Evolutionary conservation across 257 asterid species (phyloP).

Genomic region (Leonotis leonurus): DNA sequence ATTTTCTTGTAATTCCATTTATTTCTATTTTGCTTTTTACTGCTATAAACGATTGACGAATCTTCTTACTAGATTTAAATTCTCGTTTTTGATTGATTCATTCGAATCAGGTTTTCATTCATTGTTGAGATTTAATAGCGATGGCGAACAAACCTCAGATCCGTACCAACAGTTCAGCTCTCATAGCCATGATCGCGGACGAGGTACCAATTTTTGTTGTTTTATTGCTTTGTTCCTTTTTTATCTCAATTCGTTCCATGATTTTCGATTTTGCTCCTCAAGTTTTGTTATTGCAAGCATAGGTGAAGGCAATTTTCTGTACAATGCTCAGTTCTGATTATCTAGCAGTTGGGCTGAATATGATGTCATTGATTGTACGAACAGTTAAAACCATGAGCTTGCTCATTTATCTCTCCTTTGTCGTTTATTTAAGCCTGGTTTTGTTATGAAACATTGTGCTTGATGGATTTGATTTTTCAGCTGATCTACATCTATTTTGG

Average conservation of each 20-base stretch:
- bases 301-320: neutral
- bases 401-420: neutral
- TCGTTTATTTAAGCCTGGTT: neutral
- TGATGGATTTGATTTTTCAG: neutral
- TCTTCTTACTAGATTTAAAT: neutral
- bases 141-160: slow-evolving; percentile 85
- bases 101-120: slow-evolving; percentile 14
- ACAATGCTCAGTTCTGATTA: neutral
- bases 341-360: neutral
- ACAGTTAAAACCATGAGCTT: neutral
- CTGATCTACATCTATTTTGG: neutral
- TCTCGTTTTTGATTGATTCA: slow-evolving; percentile 2
- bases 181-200: slow-evolving; percentile 92
- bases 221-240: neutral
- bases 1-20: neutral
- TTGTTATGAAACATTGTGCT: too few relatives aligned
- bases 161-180: slow-evolving; percentile 75
- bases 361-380: neutral
- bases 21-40: too few relatives aligned
- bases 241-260: neutral
- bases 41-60: too few relatives aligned
- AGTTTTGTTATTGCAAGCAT: neutral
- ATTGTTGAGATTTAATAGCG: slow-evolving; percentile 4
- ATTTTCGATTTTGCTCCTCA: neutral
- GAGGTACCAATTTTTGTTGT: slow-evolving; percentile 43